A percentile compares a stretch with the other conserved stretches of the same genome.
phyloP scores from a whole-genome alignment of 2,329 filamentous ascomycete genomes.

The Fusarium drepaniforme region DNA sequence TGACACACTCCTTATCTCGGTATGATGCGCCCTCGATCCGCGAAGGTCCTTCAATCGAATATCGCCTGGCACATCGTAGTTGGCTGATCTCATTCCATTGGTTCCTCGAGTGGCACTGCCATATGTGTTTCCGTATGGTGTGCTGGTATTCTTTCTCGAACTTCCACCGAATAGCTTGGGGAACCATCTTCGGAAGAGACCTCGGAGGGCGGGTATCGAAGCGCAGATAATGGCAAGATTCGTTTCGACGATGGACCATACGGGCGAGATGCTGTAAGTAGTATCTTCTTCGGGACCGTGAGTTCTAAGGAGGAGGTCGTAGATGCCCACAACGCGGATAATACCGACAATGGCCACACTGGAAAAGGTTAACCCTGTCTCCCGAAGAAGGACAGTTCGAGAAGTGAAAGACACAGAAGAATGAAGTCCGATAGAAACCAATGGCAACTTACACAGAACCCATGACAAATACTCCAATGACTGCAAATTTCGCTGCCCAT shows the following conservation, averaged over 20 bases:
- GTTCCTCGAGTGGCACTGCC: conserved; percentile 34
- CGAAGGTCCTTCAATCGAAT: conserved; percentile 38
- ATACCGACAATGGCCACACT: conserved; percentile 50
- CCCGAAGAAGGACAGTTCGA: not conserved
- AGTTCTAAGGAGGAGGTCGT: conserved; percentile 40
- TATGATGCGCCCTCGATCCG: conserved; percentile 37
- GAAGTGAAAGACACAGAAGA: not conserved
- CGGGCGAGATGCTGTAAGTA: conserved; percentile 47
- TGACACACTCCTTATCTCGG: conserved; percentile 51
- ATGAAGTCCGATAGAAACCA: not conserved
- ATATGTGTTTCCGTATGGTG: conserved; percentile 23
- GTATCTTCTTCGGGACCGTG: conserved; percentile 34
- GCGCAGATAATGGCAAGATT: conserved; percentile 52
- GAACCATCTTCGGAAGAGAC: conserved; percentile 49
- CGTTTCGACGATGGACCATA: conserved; percentile 51
- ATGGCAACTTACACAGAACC: conserved; percentile 49
- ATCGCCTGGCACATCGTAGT: conserved; percentile 16
- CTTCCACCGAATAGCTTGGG: conserved; percentile 44
- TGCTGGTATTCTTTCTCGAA: conserved; percentile 24
- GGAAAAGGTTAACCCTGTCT: not conserved
- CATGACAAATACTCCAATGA: conserved; percentile 54
- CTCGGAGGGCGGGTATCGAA: conserved; percentile 51
- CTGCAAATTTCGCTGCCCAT: conserved; percentile 51
- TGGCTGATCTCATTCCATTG: conserved; percentile 25
- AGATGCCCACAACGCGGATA: conserved; percentile 48